phyloP scores from a whole-genome alignment of 78 protist genomes.

The Tieghemostelium lacteum region DNA sequence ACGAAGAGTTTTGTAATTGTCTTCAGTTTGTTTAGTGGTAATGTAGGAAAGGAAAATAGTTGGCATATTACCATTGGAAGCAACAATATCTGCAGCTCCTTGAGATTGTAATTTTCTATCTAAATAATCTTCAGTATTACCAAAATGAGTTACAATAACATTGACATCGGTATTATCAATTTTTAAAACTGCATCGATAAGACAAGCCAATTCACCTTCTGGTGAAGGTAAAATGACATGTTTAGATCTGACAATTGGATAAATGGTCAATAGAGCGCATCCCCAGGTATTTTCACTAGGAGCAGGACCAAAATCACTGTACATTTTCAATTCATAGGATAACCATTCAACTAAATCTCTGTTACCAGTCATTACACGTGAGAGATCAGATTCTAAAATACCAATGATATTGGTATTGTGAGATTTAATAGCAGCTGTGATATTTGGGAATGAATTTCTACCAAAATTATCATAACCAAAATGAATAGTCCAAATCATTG shows the following conservation, averaged over 20 bases:
- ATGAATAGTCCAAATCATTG: slow-evolving; percentile 79
- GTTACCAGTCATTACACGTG: slow-evolving; percentile 65
- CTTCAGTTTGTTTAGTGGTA: slow-evolving; percentile 40
- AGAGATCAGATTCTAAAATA: slow-evolving; percentile 62
- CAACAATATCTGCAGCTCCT: slow-evolving; percentile 65
- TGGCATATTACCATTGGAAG: slow-evolving; percentile 46
- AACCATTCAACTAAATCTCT: slow-evolving; percentile 73
- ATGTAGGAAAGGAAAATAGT: slow-evolving; percentile 59
- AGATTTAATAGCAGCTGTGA: slow-evolving; percentile 34
- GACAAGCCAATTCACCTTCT: slow-evolving; percentile 78
- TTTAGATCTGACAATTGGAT: slow-evolving; percentile 53
- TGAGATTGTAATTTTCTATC: slow-evolving; percentile 66
- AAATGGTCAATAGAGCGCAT: slow-evolving; percentile 61
- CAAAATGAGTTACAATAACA: slow-evolving; percentile 72
- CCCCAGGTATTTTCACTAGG: slow-evolving; percentile 76
- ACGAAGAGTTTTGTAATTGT: slow-evolving; percentile 43
- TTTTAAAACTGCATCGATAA: slow-evolving; percentile 41
- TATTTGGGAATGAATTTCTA: slow-evolving; percentile 65
- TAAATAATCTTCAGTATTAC: slow-evolving; percentile 64
- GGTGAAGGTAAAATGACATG: slow-evolving; percentile 74
- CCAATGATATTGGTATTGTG: slow-evolving; percentile 71
- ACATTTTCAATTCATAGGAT: slow-evolving; percentile 65
- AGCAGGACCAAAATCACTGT: slow-evolving; percentile 75
- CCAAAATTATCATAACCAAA: slow-evolving; percentile 76
- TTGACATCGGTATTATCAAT: slow-evolving; percentile 27